Base-by-base conservation (phyloP, 768 basidiomycete genomes). In the Auriculariales sp. region DNA sequence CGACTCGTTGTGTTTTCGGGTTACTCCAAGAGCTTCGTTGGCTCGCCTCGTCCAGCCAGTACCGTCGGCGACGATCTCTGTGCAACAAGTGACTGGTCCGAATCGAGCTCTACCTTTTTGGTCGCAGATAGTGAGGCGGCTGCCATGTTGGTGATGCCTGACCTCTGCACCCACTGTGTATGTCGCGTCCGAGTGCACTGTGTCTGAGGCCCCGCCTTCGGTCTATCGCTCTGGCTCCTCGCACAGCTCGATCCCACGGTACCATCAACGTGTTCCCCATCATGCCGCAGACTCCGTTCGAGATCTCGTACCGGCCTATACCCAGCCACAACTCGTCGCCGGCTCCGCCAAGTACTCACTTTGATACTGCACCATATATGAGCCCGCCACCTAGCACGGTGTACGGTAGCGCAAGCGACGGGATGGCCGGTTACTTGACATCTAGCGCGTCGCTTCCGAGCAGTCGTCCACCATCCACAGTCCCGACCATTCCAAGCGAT, bases 401-500 rank as follows among this genome's bases (percentile, higher is more conserved):
- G 4, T 49, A 44, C 5, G 24, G 17, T 12, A 28, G 31, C 39
- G n/a, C 49, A 5, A 49, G 33, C 36, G 47, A 45, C 28, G 33
- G 36, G 47, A 52, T 47, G 17, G 47, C 32, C 6, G 14, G 10
- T 25, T 30, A 33, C n/a, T 19, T 47, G n/a, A n/a, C 46, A 9
- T 14, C 46, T 5, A 44, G 19, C 35, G 30, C 25, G 12, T 31
- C 7, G 28, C 49, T 14, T 33, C 49, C 28, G 42, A 35, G 31
- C 24, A 49, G 35, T 22, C 24, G 49, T 14, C 54, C 52, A n/a
- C 60, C 60, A 10, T 64, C 62, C 17, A 55, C 54, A 24, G 56
- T 62, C 29, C 60, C 61, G 11, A 63, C 64, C 3, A 62, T 66
- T 36, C 62, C 62, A 4, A 57, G 58, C 28, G 54, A 59, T 72